Base-by-base conservation (phyloP, 2,329 filamentous ascomycete species). In the Colletotrichum camelliae region DNA sequence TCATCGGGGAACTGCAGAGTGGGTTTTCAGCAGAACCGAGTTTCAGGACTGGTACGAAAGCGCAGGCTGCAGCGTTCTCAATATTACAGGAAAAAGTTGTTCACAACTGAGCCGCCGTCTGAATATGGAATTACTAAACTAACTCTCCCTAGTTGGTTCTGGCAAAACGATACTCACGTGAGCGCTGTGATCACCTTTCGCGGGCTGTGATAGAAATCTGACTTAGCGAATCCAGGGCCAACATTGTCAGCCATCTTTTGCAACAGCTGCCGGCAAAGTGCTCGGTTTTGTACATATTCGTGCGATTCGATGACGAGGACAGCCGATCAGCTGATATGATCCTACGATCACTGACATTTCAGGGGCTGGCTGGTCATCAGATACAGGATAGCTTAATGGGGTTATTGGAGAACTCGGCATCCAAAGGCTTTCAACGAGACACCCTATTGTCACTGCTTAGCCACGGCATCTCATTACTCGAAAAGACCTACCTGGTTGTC, bases 231-330 rank as follows among this genome's bases (percentile, higher is more conserved):
- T 29, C 1, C 12, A 64, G 60, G 3, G 60, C 60, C 4, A 64
- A 18, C 1, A 0, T 64, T 0, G 2, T 27, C 5, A 33, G 35
- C 13, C 2, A 64, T 18, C 13, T 64, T 4, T 7, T 1, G 2
- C 31, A 21, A 4, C 27, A 4, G 0, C 4, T 9, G 16, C 9
- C 6, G 0, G 5, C 0, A 1, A 18, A 0, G 0, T 16, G 13
- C 33, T 15, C 24, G 0, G 1, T 64, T 16, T 24, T 21, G 1
- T 64, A 37, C 2, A 1, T 64, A 0, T 64, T 64, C n/a, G 0
- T 64, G 4, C 7, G 31, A 15, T 27, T 27, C 0, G 60, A 64
- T 7, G 33, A 64, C 2, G 12, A 7, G 3, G 1, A n/a, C 0
- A 64, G 60, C 13, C 60, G 4, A 4, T 0, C 0, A 1, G 2